Base-by-base conservation (phyloP, 768 basidiomycete species). In the Pleurotus eryngii region DNA sequence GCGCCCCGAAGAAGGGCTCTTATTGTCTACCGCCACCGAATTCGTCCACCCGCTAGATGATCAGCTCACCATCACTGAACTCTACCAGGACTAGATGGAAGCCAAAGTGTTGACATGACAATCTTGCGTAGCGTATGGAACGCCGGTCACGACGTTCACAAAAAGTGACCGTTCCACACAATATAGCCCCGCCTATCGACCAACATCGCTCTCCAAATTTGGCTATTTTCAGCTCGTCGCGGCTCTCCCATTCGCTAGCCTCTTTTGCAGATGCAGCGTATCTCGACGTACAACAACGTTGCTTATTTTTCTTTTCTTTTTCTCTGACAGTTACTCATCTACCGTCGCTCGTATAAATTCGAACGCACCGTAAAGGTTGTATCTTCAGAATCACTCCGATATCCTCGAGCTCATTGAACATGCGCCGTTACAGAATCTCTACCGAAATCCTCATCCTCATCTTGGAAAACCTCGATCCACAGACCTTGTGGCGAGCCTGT, bases 81-180 rank as follows among this genome's bases (percentile, higher is more conserved):
- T 74, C 67, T 71, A 67, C 70, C 65, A 59, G 68, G 68, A 63
- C 55, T 64, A 68, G 64, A 64, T 68, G 64, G 60, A 72, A 72
- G 69, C 68, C 68, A 66, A 74, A 75, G 65, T 64, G 81, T 82
- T 81, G 81, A 81, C 81, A 81, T 82, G 81, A 70, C 77, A 79
- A 65, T 75, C 70, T 67, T 68, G 70, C 72, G 70, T 70, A 72
- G 70, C 66, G 62, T 69, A 64, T 67, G 70, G 69, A 68, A 68
- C 65, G 65, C 67, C 64, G 67, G 58, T 65, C 64, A 64, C 65
- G 15, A 27, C 67, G 62, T 62, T 75, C 72, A 80, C 80, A 81
- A 81, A 82, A 82, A 76, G 74, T 69, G 64, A 64, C 65, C 62
- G 60, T 67, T 63, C 65, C 65, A 74, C 68, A 79, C 78, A 79